Evolutionary conservation across 2,329 filamentous ascomycete species (phyloP).

Genomic region (Tolypocladium guangdongense): DNA sequence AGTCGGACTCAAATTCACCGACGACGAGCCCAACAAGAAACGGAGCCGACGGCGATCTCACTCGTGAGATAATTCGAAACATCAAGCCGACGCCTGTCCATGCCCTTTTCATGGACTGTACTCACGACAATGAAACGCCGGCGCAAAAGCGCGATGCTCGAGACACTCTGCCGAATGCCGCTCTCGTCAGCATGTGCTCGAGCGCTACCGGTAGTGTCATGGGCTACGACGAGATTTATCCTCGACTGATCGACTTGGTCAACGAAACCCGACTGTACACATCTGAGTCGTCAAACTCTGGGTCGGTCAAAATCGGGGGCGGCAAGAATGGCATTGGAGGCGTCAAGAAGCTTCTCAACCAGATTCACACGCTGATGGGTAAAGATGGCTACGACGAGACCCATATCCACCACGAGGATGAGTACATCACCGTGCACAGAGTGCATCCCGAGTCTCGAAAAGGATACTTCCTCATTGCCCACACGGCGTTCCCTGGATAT

Average conservation of each 20-base stretch:
- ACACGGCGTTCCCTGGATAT: constrained; percentile 89
- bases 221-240: constrained; percentile 96
- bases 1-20: constrained; percentile 35
- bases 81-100: constrained; percentile 86
- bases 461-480: constrained; percentile 90
- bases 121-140: constrained; percentile 94
- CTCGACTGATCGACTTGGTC: constrained; percentile 84
- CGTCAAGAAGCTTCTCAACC: constrained; percentile 86
- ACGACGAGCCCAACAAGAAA: constrained; percentile 18
- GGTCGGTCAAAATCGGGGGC: constrained; percentile 51
- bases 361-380: constrained; percentile 92
- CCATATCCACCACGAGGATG: constrained; percentile 90
- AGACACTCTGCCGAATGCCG: constrained; percentile 89
- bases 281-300: constrained; percentile 56
- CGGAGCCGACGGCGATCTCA: constrained; percentile 22
- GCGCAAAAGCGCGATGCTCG: constrained; percentile 90
- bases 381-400: constrained; percentile 91
- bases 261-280: constrained; percentile 77
- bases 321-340: constrained; percentile 79
- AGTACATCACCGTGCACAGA: constrained; percentile 93
- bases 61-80: constrained; percentile 59
- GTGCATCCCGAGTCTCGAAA: constrained; percentile 88
- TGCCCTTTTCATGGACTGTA: constrained; percentile 97
- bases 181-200: constrained; percentile 90
- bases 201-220: constrained; percentile 93